Conservation (phyloP, 1,139 yeast species). For the Scheffersomyces lignicola region DNA sequence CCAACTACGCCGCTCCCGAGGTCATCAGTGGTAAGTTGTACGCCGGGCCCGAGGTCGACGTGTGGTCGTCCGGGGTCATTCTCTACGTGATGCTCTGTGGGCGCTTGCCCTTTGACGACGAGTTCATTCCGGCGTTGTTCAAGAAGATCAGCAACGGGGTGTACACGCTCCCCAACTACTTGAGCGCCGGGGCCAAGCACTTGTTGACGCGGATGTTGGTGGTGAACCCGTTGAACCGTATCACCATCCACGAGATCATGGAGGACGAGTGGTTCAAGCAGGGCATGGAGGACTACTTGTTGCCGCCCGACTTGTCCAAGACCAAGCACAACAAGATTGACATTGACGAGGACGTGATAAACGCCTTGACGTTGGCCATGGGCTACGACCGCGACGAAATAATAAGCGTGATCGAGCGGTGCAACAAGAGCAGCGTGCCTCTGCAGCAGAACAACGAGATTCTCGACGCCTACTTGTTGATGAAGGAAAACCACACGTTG, state of each 20-base stretch:
- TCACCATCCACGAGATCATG: constrained; percentile 91
- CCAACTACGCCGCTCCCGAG: constrained; percentile 98
- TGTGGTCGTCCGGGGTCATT: constrained; percentile 98
- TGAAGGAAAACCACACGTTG: constrained; percentile 78
- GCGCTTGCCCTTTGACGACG: constrained; percentile 95
- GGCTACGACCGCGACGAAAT: constrained; percentile 92
- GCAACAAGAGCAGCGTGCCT: constrained; percentile 42
- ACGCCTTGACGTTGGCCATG: constrained; percentile 81
- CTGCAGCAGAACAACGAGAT: constrained; percentile 62
- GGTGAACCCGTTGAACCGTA: constrained; percentile 93
- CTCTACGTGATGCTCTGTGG: constrained; percentile 97
- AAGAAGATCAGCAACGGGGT: constrained; percentile 95
- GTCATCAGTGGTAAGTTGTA: constrained; percentile 94
- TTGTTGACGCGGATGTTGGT: constrained; percentile 90
- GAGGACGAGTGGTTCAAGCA: constrained; percentile 95
- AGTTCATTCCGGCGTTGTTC: constrained; percentile 92
- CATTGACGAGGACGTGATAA: constrained; percentile 77
- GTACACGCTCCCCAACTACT: constrained; percentile 85
- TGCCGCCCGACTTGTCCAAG: constrained; percentile 64
- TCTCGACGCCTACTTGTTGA: constrained; percentile 84
- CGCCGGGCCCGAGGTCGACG: constrained; percentile 99
- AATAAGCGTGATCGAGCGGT: constrained; percentile 60
- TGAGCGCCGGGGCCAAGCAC: constrained; percentile 85
- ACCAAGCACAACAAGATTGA: constrained; percentile 42
- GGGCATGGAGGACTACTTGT: constrained; percentile 77